Conservation (phyloP, 129 eudicot species). For the Tagetes erecta region DNA sequence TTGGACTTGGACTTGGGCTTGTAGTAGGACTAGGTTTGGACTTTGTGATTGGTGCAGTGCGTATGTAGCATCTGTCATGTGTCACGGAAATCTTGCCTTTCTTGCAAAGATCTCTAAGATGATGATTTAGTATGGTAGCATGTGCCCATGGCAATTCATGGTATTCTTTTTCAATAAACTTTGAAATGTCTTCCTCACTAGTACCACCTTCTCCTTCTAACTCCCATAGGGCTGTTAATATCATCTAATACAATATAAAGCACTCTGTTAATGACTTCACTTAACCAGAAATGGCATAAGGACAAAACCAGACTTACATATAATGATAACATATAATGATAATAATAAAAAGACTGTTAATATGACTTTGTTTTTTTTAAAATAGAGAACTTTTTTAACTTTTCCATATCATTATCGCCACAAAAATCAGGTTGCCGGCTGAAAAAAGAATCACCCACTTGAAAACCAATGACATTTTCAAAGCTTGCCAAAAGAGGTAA, state of each 20-base stretch:
- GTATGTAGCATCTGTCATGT: constrained; percentile 20
- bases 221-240: constrained; percentile 47
- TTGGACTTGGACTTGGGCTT: constrained; percentile 12
- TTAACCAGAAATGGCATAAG: constrained; percentile 5
- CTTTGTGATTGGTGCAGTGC: constrained; percentile 9
- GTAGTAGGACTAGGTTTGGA: constrained; percentile 6
- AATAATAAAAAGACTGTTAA: background rate
- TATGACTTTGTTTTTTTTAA: background rate
- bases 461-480: background rate
- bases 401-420: background rate
- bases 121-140: constrained; percentile 40
- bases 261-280: too few relatives aligned
- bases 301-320: background rate
- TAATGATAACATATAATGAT: background rate
- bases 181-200: constrained; percentile 51
- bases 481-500: constrained; percentile 2
- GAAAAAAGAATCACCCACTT: background rate
- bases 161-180: constrained; percentile 39
- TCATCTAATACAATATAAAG: constrained; percentile 37
- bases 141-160: constrained; percentile 63
- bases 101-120: constrained; percentile 47
- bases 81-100: constrained; percentile 38
- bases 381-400: background rate
- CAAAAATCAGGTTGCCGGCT: background rate
- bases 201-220: constrained; percentile 53